A percentile compares a stretch with the other conserved stretches of the same genome.
Conservation (phyloP, 805 yeast genomes). For the Isabelozyma pseudorhagii region DNA sequence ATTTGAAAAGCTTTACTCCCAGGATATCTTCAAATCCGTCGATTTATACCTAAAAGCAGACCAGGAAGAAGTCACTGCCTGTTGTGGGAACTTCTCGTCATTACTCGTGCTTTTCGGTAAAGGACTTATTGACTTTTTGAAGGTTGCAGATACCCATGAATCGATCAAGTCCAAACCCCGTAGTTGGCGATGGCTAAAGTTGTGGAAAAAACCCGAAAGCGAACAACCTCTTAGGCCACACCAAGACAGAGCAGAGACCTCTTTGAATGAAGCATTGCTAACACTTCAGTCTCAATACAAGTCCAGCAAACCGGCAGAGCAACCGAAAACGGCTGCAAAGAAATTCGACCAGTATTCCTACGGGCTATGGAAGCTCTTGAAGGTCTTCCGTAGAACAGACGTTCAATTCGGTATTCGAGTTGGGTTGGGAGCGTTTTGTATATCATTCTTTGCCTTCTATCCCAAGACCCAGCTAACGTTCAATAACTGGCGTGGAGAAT, state of each 20-base stretch:
- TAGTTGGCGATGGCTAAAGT: conserved; percentile 51
- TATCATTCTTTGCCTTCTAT: conserved; percentile 66
- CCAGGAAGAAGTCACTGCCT: conserved; percentile 79
- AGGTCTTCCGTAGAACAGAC: conserved; percentile 58
- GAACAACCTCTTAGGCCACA: conserved; percentile 3
- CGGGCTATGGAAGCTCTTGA: conserved; percentile 48
- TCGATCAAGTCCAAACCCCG: conserved; percentile 14
- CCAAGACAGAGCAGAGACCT: conserved; percentile 1
- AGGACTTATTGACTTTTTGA: conserved; percentile 51
- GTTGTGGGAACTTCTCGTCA: conserved; percentile 76
- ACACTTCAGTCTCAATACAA: conserved; percentile 25
- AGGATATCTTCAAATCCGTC: conserved; percentile 44
- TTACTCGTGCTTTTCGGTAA: conserved; percentile 59
- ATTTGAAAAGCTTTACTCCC: conserved; percentile 54
- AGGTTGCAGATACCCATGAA: conserved; percentile 37
- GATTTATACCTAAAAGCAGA: conserved; percentile 46
- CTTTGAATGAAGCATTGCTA: conserved; percentile 32
- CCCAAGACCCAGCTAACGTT: conserved; percentile 54
- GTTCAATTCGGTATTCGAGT: conserved; percentile 78
- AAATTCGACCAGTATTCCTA: conserved; percentile 7
- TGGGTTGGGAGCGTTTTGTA: conserved; percentile 67
- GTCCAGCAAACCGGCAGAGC: neutral
- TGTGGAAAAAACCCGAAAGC: conserved; percentile 38
- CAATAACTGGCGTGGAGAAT: conserved; percentile 71
- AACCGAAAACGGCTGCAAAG: neutral